These are phyloP conservation scores for Ogataea henricii DNA, from an alignment of 805 yeast genomes.

Conservation along the genomic window DNA sequence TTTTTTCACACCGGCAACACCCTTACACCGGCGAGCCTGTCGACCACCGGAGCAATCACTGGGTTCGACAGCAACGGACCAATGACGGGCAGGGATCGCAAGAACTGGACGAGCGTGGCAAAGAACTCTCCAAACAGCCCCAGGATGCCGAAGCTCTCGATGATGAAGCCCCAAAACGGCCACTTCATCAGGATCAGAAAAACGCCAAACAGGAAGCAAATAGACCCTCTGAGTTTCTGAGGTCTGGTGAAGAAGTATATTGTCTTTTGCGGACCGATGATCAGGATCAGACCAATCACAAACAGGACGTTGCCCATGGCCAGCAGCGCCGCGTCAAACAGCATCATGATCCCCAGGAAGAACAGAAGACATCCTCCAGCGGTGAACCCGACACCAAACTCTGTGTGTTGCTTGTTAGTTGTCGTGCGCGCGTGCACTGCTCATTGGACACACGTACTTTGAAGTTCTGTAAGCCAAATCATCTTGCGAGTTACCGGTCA, in stretches of 20 bases:
- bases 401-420: constrained; percentile 38
- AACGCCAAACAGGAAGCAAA: constrained; percentile 78
- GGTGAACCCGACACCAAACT: constrained; percentile 90
- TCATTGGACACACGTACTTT: constrained; percentile 61
- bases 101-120: constrained; percentile 81
- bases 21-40: constrained; percentile 64
- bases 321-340: constrained; percentile 84
- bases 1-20: constrained; percentile 57
- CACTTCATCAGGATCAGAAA: constrained; percentile 70
- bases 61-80: constrained; percentile 88
- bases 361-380: constrained; percentile 82
- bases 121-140: constrained; percentile 91
- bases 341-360: constrained; percentile 76
- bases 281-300: constrained; percentile 77
- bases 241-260: constrained; percentile 83
- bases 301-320: constrained; percentile 88
- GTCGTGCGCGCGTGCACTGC: no score
- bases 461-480: constrained; percentile 78
- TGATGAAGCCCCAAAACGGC: constrained; percentile 80
- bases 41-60: constrained; percentile 72
- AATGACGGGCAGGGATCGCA: constrained; percentile 83
- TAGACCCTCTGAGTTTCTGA: constrained; percentile 79
- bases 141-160: constrained; percentile 87
- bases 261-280: constrained; percentile 87
- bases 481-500: constrained; percentile 26